Base-by-base conservation (phyloP, 345 rosid genomes). In the Salix exigua region DNA sequence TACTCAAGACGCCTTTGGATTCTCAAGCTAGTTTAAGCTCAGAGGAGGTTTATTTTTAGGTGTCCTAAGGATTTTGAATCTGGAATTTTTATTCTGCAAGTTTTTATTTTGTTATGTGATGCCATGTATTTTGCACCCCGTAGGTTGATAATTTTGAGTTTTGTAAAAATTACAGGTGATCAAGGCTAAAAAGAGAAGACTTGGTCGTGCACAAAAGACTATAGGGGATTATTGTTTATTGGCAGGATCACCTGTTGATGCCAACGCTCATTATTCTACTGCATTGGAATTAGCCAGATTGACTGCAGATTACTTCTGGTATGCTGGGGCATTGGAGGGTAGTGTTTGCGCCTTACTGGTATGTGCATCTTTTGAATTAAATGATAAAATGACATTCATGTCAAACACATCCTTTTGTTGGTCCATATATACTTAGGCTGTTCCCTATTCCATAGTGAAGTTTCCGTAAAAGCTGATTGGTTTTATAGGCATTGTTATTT, bases 171-270 rank as follows among this genome's bases (percentile, higher is more conserved):
- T 86, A 84, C 83, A 96, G 99, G 97, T 94, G 73, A 91, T 96
- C 78, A 94, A 96, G 89, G 98, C 99, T 55, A 94, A 96, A 82
- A 96, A 94, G 79, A 82, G 98, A 58, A 92, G 99, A 68, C 90
- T 96, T 75, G 97, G 91, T 12, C 93, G 98, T 38, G 97, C 97
- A 31, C 99, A 96, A 71, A 96, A 96, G 88, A 94, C 97, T 18
- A 96, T 92, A n/a, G 99, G 99, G 79, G 99, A 94, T 86, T 96
- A 96, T 68, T 94, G 96, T 81, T 87, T 96, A 86, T 81, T 96
- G 86, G 99, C 98, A 30, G 99, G 98, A 75, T 96, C 99, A 37
- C 99, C 99, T 81, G 93, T 92, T 84, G 99, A 94, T 91, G 97
- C 99, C 71, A 91, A 94, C 83, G 98, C 97, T 33, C 99, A 96